Conservation (phyloP, 768 basidiomycete genomes). For the Calocybe indica region DNA sequence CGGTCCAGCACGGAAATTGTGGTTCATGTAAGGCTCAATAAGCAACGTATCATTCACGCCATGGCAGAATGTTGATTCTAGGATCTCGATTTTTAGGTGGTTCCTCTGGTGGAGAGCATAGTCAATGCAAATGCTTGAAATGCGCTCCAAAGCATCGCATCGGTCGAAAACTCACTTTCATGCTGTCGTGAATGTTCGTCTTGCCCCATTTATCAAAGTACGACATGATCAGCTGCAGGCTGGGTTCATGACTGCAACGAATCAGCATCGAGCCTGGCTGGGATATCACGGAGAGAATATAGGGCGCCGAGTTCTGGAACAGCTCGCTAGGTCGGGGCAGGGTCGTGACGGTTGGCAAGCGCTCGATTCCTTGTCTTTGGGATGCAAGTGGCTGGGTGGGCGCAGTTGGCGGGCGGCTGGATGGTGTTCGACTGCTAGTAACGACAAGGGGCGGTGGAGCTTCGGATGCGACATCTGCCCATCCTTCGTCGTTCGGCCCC, state of each 20-base stretch:
- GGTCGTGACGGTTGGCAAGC: constrained; percentile 21
- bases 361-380: constrained; percentile 7
- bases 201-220: constrained; percentile 34
- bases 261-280: constrained; percentile 16
- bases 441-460: constrained; percentile 2
- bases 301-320: constrained; percentile 22
- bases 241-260: constrained; percentile 32
- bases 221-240: constrained; percentile 24
- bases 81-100: constrained; percentile 23
- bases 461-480: constrained; percentile 23
- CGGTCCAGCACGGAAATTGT: constrained; percentile 6
- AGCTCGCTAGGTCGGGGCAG: constrained; percentile 27
- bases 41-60: constrained; percentile 27
- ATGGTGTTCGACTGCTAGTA: neutral
- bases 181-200: constrained; percentile 20
- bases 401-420: neutral
- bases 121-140: neutral
- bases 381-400: constrained; percentile 2
- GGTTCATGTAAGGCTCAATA: constrained; percentile 20
- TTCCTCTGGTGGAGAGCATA: constrained; percentile 16
- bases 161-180: constrained; percentile 15
- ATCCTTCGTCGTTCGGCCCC: constrained; percentile 19
- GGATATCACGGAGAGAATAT: constrained; percentile 23
- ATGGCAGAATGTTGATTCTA: constrained; percentile 27
- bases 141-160: neutral